These are phyloP conservation scores for Lophiostoma macrostomum DNA, from an alignment of 495 filamentous ascomycete species.

Conservation along the genomic window DNA sequence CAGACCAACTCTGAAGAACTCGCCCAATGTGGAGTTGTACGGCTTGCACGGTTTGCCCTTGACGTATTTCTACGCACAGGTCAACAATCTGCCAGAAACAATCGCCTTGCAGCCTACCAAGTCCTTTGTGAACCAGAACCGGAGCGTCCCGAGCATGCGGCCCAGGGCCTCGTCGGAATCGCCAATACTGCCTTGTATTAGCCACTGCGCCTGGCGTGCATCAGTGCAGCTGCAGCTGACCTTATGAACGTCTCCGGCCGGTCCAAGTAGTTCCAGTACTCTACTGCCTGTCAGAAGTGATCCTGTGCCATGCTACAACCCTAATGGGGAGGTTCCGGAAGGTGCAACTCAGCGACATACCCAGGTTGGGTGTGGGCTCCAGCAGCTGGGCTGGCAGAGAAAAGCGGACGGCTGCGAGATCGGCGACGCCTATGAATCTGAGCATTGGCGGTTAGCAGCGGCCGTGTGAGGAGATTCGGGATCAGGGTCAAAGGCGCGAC, in stretches of 20 bases:
- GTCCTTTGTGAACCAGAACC: constrained; percentile 99
- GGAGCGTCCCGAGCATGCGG: constrained; percentile 86
- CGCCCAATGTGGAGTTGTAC: constrained; percentile 95
- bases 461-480: too few species aligned
- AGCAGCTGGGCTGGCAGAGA: constrained; percentile 92
- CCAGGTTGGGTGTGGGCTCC: constrained; percentile 90
- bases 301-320: background rate
- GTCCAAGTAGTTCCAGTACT: constrained; percentile 99
- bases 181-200: constrained; percentile 70
- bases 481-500: background rate
- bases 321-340: background rate
- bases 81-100: background rate
- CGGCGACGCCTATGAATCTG: constrained; percentile 90
- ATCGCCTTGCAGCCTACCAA: constrained; percentile 50
- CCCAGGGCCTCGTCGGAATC: constrained; percentile 87
- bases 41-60: constrained; percentile 98
- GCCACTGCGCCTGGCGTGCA: background rate
- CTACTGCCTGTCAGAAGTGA: constrained; percentile 44
- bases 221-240: constrained; percentile 39
- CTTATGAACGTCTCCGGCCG: constrained; percentile 89
- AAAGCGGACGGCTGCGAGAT: constrained; percentile 93
- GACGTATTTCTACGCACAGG: constrained; percentile 74
- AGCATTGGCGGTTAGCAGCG: background rate
- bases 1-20: constrained; percentile 83
- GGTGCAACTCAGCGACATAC: constrained; percentile 42